These are phyloP conservation scores for Leishmania guyanensis DNA, from an alignment of 208 protist genomes.

Conservation along the genomic window DNA sequence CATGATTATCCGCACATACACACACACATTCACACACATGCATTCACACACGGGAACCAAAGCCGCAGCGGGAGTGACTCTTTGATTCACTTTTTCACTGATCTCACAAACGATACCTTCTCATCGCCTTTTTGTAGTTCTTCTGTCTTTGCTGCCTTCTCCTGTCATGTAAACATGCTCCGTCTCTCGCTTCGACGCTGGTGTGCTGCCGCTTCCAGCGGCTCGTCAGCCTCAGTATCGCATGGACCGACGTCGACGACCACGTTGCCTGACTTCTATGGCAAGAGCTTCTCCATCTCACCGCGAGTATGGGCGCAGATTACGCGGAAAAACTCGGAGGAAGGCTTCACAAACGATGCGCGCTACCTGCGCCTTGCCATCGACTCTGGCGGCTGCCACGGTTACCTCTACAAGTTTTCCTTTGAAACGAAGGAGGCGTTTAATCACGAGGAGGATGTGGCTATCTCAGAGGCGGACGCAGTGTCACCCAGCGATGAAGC, in stretches of 20 bases:
- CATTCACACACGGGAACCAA: not conserved
- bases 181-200: slow-evolving; percentile 22
- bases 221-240: slow-evolving; percentile 4
- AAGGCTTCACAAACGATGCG: slow-evolving; percentile 74
- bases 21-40: slow-evolving; percentile 1
- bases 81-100: not conserved
- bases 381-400: slow-evolving; percentile 90
- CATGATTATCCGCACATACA: not conserved
- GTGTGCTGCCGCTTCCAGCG: slow-evolving; percentile 12
- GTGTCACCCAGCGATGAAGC: slow-evolving; percentile 21
- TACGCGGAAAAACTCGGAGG: slow-evolving; percentile 69
- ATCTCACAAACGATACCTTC: not conserved
- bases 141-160: not conserved
- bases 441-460: slow-evolving; percentile 68
- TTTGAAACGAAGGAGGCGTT: slow-evolving; percentile 58
- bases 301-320: slow-evolving; percentile 76
- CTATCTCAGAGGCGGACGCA: slow-evolving; percentile 64
- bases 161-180: slow-evolving; percentile 10
- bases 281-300: slow-evolving; percentile 73
- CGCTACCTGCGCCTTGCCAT: slow-evolving; percentile 82
- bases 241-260: not conserved
- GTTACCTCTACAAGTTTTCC: slow-evolving; percentile 89
- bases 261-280: slow-evolving; percentile 61
- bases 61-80: not conserved
- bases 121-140: not conserved